A percentile compares a stretch with the other conserved stretches of the same genome.
phyloP scores from a whole-genome alignment of 345 rosid genomes.

The Lumnitzera racemosa region DNA sequence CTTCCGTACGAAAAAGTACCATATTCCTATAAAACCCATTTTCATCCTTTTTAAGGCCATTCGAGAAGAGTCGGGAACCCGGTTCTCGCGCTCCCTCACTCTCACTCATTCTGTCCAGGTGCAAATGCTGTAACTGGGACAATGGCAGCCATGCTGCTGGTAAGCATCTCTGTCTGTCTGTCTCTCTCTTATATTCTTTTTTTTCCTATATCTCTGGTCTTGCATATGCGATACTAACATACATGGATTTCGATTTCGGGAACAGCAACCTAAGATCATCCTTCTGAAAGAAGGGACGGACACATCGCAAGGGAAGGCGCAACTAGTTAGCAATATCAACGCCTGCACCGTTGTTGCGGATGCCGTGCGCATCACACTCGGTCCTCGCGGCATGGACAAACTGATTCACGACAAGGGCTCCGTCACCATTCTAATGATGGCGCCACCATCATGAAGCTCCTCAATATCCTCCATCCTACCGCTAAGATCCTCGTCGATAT shows the following conservation, averaged over 20 bases:
- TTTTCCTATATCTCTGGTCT: background rate
- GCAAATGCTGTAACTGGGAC: conserved; percentile 5
- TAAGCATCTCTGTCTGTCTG: conserved; percentile 1
- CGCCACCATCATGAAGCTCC: conserved; percentile 98
- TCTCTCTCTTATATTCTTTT: background rate
- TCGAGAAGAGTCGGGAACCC: too few relatives aligned
- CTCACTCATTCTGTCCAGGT: background rate
- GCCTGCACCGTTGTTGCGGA: conserved; percentile 94
- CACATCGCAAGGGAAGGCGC: conserved; percentile 94
- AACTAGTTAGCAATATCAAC: conserved; percentile 91
- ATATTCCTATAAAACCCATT: too few relatives aligned
- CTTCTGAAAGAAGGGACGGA: conserved; percentile 97
- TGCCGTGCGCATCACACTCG: conserved; percentile 83
- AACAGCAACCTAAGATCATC: conserved; percentile 98
- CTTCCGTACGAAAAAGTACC: too few relatives aligned
- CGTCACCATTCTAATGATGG: conserved; percentile 99
- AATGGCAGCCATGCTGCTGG: conserved; percentile 33
- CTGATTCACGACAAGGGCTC: conserved; percentile 90
- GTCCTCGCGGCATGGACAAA: conserved; percentile 98
- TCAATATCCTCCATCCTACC: conserved; percentile 90
- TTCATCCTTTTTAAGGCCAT: too few relatives aligned
- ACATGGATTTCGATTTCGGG: background rate
- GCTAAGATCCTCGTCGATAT: conserved; percentile 99
- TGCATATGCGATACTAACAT: background rate
- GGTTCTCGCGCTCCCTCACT: conserved; percentile 2